phyloP scores from a whole-genome alignment of 192 early-diverging fungal species.

The Chytriomyces hyalinus region DNA sequence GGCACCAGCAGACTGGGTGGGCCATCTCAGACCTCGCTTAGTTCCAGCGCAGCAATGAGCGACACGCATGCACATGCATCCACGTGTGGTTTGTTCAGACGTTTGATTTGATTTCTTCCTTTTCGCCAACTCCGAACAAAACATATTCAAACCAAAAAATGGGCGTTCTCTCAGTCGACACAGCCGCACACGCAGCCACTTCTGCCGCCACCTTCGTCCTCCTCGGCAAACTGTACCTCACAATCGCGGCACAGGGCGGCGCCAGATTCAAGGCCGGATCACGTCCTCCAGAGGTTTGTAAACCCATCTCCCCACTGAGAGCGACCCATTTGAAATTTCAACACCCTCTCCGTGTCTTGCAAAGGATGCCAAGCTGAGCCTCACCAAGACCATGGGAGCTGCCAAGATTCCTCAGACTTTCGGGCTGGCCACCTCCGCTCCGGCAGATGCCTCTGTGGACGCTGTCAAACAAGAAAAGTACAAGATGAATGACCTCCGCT shows the following conservation, averaged over 20 bases:
- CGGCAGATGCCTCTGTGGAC: neutral
- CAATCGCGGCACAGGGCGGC: slow-evolving; percentile 34
- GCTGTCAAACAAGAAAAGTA: slow-evolving; percentile 12
- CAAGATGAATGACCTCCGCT: slow-evolving; percentile 26
- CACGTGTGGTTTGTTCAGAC: too few species aligned
- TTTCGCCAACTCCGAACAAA: too few species aligned
- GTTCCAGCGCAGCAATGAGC: too few species aligned
- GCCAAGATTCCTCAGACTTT: slow-evolving; percentile 16
- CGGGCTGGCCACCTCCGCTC: slow-evolving; percentile 2
- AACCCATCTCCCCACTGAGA: neutral
- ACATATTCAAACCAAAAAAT: neutral
- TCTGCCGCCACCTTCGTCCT: slow-evolving; percentile 18
- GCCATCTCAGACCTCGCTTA: too few species aligned
- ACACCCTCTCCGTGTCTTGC: neutral
- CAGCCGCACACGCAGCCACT: slow-evolving; percentile 21
- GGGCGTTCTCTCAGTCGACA: neutral
- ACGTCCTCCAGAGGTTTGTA: slow-evolving; percentile 38
- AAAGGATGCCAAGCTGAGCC: slow-evolving; percentile 18
- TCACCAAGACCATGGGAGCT: neutral
- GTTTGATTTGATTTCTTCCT: too few species aligned
- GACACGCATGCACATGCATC: too few species aligned
- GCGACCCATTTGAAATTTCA: neutral
- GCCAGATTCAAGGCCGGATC: slow-evolving; percentile 31
- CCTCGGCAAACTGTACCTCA: slow-evolving; percentile 35
- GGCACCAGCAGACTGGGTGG: too few species aligned